phyloP scores from a whole-genome alignment of 148 eudicot genomes.

The Rhododendron ovatum region DNA sequence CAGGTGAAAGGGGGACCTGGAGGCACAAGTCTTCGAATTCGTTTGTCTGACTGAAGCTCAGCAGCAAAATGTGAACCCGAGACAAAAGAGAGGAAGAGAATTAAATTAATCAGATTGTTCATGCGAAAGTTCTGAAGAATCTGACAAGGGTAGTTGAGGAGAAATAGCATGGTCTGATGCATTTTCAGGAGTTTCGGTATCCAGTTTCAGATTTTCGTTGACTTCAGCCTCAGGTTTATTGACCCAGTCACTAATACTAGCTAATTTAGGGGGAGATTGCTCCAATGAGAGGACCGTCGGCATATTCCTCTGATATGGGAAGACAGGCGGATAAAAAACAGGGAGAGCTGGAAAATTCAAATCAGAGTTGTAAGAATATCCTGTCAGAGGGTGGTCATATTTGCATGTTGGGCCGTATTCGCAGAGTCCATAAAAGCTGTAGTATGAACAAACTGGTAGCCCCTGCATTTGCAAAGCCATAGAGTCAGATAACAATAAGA shows the following conservation, averaged over 20 bases:
- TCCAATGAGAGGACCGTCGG: constrained; percentile 16
- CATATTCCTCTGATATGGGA: constrained; percentile 25
- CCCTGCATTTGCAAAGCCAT: constrained; percentile 35
- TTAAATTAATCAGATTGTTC: constrained; percentile 18
- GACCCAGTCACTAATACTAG: constrained; percentile 7
- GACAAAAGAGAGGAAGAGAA: neutral
- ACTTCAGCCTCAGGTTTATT: constrained; percentile 11
- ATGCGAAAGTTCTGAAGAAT: constrained; percentile 16
- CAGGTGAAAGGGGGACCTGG: constrained; percentile 11
- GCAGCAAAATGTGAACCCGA: neutral
- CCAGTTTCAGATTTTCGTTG: constrained; percentile 10
- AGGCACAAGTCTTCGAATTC: constrained; percentile 6
- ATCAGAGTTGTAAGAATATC: constrained; percentile 29
- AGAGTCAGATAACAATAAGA: neutral
- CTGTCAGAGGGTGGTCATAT: constrained; percentile 60
- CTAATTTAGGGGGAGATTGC: constrained; percentile 19
- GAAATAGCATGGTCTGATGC: constrained; percentile 18
- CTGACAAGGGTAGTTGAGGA: constrained; percentile 4
- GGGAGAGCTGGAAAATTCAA: constrained; percentile 28
- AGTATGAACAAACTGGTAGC: constrained; percentile 42
- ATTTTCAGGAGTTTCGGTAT: constrained; percentile 7
- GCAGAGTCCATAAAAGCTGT: constrained; percentile 47
- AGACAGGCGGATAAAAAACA: constrained; percentile 16
- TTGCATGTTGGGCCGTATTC: constrained; percentile 62
- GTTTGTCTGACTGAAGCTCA: neutral